A percentile compares a stretch with the other conserved stretches of the same genome.
These are phyloP conservation scores for Cadophora gregata DNA, from an alignment of 2,329 filamentous ascomycete species.

Conservation along the genomic window DNA sequence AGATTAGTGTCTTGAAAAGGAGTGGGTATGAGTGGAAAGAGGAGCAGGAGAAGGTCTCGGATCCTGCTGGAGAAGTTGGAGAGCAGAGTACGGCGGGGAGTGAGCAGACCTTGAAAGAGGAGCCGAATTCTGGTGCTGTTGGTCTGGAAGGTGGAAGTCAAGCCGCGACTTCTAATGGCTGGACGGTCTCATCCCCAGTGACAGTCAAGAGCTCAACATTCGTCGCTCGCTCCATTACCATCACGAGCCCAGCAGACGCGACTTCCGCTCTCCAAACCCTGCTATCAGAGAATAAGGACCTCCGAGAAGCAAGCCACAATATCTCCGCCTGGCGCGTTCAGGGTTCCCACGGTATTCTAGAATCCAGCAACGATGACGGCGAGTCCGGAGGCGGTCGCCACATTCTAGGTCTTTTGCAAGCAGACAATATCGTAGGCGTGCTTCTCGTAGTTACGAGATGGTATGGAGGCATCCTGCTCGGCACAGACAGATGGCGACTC, in stretches of 20 bases:
- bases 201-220: slow-evolving; percentile 62
- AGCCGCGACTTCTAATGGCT: slow-evolving; percentile 41
- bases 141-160: background rate
- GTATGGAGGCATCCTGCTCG: slow-evolving; percentile 67
- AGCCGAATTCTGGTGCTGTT: background rate
- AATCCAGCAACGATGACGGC: slow-evolving; percentile 58
- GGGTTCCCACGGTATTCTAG: slow-evolving; percentile 34
- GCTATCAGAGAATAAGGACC: slow-evolving; percentile 53
- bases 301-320: slow-evolving; percentile 64
- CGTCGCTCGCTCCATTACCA: slow-evolving; percentile 56
- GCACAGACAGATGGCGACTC: slow-evolving; percentile 66
- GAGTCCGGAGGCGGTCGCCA: slow-evolving; percentile 64
- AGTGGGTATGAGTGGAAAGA: slow-evolving; percentile 70
- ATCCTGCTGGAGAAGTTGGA: background rate
- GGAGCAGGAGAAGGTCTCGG: slow-evolving; percentile 19
- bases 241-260: slow-evolving; percentile 50
- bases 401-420: slow-evolving; percentile 59
- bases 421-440: slow-evolving; percentile 56
- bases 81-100: slow-evolving; percentile 10
- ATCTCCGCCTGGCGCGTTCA: slow-evolving; percentile 44
- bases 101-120: background rate
- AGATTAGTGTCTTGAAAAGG: slow-evolving; percentile 77
- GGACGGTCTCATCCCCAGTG: slow-evolving; percentile 59
- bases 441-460: slow-evolving; percentile 66
- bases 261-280: slow-evolving; percentile 54